Percentiles rank a stretch among this genome's conserved stretches.
Evolutionary conservation across 139 green algal species (phyloP).

Genomic region (Volvox reticuliferus): DNA sequence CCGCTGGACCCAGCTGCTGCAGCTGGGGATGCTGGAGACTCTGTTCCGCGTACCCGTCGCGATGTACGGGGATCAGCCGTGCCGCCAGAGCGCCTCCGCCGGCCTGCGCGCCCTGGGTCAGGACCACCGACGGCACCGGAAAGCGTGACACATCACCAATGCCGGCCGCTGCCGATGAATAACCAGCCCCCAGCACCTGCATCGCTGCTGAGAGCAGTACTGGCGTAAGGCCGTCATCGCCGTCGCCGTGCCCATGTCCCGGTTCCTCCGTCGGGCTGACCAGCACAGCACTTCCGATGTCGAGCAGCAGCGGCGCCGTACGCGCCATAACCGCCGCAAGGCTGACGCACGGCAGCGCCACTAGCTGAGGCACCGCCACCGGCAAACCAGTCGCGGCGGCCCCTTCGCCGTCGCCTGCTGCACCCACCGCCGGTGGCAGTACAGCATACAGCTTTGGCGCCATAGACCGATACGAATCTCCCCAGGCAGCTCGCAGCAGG

Average conservation of each 20-base stretch:
- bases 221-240: not conserved
- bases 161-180: not conserved
- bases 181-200: not conserved
- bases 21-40: conserved; percentile 44
- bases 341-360: conserved; percentile 40
- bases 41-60: conserved; percentile 36
- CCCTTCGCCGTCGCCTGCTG: not conserved
- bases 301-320: conserved; percentile 21
- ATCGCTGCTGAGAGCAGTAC: conserved; percentile 11
- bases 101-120: not conserved
- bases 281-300: not conserved
- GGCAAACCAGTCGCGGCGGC: not conserved
- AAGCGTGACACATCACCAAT: not conserved
- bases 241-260: not conserved
- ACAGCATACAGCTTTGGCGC: conserved; percentile 40
- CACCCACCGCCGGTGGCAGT: not conserved
- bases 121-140: conserved; percentile 10
- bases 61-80: conserved; percentile 24
- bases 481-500: conserved; percentile 29
- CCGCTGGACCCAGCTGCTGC: conserved; percentile 25
- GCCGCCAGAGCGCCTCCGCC: not conserved
- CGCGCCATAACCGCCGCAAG: conserved; percentile 37
- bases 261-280: conserved; percentile 21
- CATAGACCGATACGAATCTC: conserved; percentile 23
- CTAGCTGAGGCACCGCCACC: not conserved